Evolutionary conservation across 495 filamentous ascomycete species (phyloP), one percentile per base, ranked within the genome.

Genomic region (Neurospora sp.): DNA sequence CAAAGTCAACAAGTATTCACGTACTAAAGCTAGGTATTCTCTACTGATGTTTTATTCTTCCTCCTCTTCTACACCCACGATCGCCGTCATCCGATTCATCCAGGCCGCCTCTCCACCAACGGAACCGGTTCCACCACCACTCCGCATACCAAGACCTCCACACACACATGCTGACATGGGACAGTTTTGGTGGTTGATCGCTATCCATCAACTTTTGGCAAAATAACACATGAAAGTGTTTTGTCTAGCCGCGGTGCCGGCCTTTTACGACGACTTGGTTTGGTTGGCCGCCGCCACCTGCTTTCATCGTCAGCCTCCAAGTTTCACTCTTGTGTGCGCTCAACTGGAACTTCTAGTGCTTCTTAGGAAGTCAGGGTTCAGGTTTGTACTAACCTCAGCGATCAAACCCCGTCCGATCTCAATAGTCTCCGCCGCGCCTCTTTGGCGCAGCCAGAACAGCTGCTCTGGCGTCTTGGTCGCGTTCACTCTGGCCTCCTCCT

Each of bases 401-500:
- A 78, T 76, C 70, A 78, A 37, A 20, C 70, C 73, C 45, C 79
- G 77, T 7, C 82, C 82, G 31, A 84, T 80, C 70, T 81, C 75
- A 20, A 84, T 80, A 4, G 82, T 82, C 73, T 83, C 80, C 31
- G 72, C 73, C 75, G 82, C 78, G 27, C 81, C 76, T 20, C 81
- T 78, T 68, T 84, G 82, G 27, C 81, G 76, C 27, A 78, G 70
- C 83, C 83, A 85, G 71, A 85, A 85, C 84, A 81, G 39, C 75
- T 91, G 85, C 69, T 90, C 89, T 0, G 89, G 86, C 72, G 79
- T 85, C 80, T 85, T 74, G 80, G 80, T 74, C 74, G 90, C 80
- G 18, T 86, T 79, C 71, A 81, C 80, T 37, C 92, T 83, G 4
- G 91, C 93, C 75, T 96, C 92, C 71, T 94, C 91, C 74, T 87